Evolutionary conservation across 306 rosid genomes (phyloP).

Genomic region (Alnus glutinosa): DNA sequence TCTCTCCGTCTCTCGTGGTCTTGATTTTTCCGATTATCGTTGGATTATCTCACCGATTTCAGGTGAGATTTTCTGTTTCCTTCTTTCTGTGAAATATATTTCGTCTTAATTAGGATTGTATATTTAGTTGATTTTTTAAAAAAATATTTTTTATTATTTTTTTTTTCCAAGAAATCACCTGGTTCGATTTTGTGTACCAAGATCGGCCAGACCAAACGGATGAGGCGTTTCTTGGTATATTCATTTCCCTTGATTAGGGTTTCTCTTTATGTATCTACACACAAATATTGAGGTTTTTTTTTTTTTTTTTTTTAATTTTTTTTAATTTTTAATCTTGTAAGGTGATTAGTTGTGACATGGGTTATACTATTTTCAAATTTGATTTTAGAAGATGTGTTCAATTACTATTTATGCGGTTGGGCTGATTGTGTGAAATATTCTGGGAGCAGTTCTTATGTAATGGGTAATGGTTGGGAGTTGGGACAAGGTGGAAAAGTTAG

Average conservation of each 20-base stretch:
- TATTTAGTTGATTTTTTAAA: background rate
- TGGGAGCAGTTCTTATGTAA: no score
- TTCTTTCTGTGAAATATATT: background rate
- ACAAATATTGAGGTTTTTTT: background rate
- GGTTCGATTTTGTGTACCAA: slow-evolving; percentile 23
- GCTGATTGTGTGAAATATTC: background rate
- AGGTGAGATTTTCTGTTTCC: slow-evolving; percentile 22
- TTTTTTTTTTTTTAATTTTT: background rate
- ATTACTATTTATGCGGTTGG: background rate
- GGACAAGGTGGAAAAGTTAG: background rate
- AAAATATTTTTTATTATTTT: background rate
- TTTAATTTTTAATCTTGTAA: background rate
- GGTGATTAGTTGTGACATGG: background rate
- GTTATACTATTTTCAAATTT: background rate
- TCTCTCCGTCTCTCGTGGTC: slow-evolving; percentile 6
- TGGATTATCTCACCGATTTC: slow-evolving; percentile 20
- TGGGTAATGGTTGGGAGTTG: background rate
- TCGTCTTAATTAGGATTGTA: background rate
- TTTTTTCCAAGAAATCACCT: slow-evolving; percentile 8
- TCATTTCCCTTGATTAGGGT: background rate
- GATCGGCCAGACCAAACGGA: slow-evolving; percentile 29
- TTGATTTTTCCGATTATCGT: slow-evolving; percentile 2
- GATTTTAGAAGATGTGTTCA: background rate
- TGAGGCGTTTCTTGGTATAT: slow-evolving; percentile 12
- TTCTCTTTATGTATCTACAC: background rate